Base-by-base conservation (phyloP, 345 rosid species). In the Sonneratia caseolaris region DNA sequence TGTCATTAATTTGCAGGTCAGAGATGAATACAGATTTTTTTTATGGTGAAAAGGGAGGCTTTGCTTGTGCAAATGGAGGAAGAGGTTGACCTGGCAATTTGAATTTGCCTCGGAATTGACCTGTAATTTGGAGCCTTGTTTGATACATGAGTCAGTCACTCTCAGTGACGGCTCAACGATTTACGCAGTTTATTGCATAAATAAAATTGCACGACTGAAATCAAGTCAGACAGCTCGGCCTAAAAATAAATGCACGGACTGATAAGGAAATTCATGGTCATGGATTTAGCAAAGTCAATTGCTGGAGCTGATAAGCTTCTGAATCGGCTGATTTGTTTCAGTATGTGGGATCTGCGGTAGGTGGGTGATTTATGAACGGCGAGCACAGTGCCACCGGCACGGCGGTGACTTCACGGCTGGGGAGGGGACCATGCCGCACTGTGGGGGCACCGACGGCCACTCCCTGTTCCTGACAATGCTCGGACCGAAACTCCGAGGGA, bases 71-170 rank as follows among this genome's bases (percentile, higher is more conserved):
- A 32, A 72, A 14, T 27, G 43, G 65, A 42, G 36, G 43, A 62
- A 16, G 45, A 61, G 21, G 21, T 72, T 64, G 68, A 72, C 69
- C 22, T 3, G 74, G 68, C 74, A 45, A 45, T 47, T 56, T 0
- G 35, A 35, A 24, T 40, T 7, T 47, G 36, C 36, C 37, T 10
- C 14, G 53, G 14, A 38, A 24, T 38, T 47, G 69, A 72, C 69
- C 75, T 64, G 45, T 72, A 72, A 27, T 72, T 64, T 72, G 75
- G 70, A 72, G 36, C 66, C 42, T 48, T 48, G 27, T 18, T 43
- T 3, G 47, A 43, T 27, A 27, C 32, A 27, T 27, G 10, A 42
- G 45, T 42, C 45, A 42, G 45, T 42, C 32, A 27, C 32, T 27
- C 32, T 27, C 32, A 27, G 32, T 27, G 32, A 1, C 32, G 43